Conservation (phyloP, 2,329 filamentous ascomycete genomes). For the Exophiala alcalophila region DNA sequence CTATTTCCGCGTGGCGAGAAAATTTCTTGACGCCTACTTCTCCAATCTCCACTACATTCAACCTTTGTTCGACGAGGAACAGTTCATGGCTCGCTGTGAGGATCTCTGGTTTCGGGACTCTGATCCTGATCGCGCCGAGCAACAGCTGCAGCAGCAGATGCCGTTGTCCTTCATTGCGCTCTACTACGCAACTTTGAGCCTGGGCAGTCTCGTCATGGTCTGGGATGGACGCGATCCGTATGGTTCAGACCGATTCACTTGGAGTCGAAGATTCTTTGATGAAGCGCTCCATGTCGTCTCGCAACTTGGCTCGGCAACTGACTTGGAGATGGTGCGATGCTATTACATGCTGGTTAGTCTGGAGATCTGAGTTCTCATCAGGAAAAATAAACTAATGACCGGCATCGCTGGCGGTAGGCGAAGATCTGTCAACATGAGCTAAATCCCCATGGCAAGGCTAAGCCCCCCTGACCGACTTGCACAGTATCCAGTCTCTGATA, state of each 20-base stretch:
- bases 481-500: background rate
- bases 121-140: slow-evolving; percentile 32
- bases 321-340: slow-evolving; percentile 48
- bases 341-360: slow-evolving; percentile 18
- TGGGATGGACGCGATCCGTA: slow-evolving; percentile 6
- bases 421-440: slow-evolving; percentile 52
- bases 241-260: slow-evolving; percentile 19
- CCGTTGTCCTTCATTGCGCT: slow-evolving; percentile 46
- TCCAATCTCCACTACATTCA: slow-evolving; percentile 50
- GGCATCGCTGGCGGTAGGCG: slow-evolving; percentile 46
- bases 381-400: slow-evolving; percentile 28
- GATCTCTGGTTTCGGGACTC: slow-evolving; percentile 46
- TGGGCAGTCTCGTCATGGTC: slow-evolving; percentile 43
- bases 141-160: too few relatives aligned
- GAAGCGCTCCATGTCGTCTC: slow-evolving; percentile 5
- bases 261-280: slow-evolving; percentile 21
- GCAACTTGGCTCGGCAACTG: slow-evolving; percentile 25
- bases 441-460: slow-evolving; percentile 36
- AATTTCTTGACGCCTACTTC: slow-evolving; percentile 50
- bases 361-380: too few relatives aligned
- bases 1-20: slow-evolving; percentile 45
- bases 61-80: slow-evolving; percentile 48
- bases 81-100: slow-evolving; percentile 45
- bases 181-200: slow-evolving; percentile 48
- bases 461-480: background rate